Conservation (phyloP, 2,329 filamentous ascomycete species). For the Curvularia hawaiiensis region DNA sequence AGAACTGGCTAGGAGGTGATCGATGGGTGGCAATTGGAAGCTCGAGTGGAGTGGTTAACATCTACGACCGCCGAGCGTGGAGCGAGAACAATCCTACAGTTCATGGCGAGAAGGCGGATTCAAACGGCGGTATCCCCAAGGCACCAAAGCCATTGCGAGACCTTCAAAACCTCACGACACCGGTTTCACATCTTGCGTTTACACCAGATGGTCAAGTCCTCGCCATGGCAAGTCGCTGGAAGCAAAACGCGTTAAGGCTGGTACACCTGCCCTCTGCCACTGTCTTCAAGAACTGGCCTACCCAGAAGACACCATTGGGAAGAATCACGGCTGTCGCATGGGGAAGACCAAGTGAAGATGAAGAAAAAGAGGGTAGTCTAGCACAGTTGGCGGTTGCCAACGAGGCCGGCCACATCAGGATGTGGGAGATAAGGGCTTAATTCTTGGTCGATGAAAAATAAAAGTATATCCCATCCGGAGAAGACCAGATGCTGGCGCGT, state of each 20-base stretch:
- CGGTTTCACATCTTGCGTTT: conserved; percentile 79
- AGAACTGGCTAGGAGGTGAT: conserved; percentile 71
- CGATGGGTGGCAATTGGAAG: conserved; percentile 90
- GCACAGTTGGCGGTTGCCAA: conserved; percentile 80
- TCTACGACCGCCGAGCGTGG: conserved; percentile 83
- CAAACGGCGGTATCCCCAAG: conserved; percentile 60
- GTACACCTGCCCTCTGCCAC: conserved; percentile 92
- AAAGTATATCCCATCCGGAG: not conserved
- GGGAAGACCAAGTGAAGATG: conserved; percentile 51
- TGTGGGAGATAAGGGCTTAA: conserved; percentile 71
- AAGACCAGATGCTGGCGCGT: not conserved
- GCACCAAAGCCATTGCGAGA: conserved; percentile 73
- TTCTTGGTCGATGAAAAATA: not conserved
- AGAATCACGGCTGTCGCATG: conserved; percentile 68
- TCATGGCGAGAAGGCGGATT: conserved; percentile 25
- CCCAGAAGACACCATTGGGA: conserved; percentile 84
- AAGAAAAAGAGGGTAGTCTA: conserved; percentile 65
- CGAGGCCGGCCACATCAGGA: conserved; percentile 81
- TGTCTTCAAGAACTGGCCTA: conserved; percentile 97
- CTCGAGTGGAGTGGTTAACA: conserved; percentile 85
- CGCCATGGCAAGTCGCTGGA: conserved; percentile 83
- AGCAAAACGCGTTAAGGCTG: conserved; percentile 84
- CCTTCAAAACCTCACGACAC: conserved; percentile 86
- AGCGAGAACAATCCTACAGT: conserved; percentile 40
- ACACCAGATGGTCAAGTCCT: conserved; percentile 88